Base-by-base conservation (phyloP, 164 flowering plant genomes). In the Santalum album region DNA sequence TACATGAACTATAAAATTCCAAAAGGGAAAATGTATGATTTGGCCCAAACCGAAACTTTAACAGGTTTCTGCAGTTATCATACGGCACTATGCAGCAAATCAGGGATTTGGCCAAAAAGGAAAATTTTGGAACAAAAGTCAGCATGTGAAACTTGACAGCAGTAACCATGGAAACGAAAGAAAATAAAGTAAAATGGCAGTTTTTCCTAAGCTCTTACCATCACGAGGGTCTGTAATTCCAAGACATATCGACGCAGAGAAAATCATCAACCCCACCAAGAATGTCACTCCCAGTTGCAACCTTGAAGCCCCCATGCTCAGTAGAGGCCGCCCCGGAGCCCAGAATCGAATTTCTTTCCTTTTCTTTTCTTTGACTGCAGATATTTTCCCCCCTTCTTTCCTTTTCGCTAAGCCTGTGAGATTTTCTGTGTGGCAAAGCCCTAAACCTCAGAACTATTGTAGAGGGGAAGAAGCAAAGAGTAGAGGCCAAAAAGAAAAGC, bases 151-250 rank as follows among this genome's bases (percentile, higher is more conserved):
- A 3, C 53, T 47, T n/a, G n/a, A n/a, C n/a, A n/a, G n/a, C n/a
- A n/a, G n/a, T n/a, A n/a, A n/a, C n/a, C n/a, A n/a, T n/a, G n/a
- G n/a, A n/a, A n/a, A n/a, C n/a, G n/a, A n/a, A n/a, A n/a, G n/a
- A n/a, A n/a, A 50, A 16, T 6, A 2, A 22, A 55, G 25, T 18
- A 12, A n/a, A 12, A 16, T 45, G 39, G 26, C 27, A 47, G 17
- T 23, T 11, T 14, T 12, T 9, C 7, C 20, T 29, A 7, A 2
- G 1, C n/a, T 19, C 40, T 60, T 66, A 81, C 87, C 84, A 56
- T 81, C 87, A n/a, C 68, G 70, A 48, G 75, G 79, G 45, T 79
- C 75, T 17, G 87, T 81, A 3, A 23, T 10, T 18, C 74, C 82
- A 44, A 27, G 17, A 35, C 61, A 62, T 19, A 55, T 51, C 1